A percentile compares a stretch with the other conserved stretches of the same genome.
phyloP scores from a whole-genome alignment of 2,329 filamentous ascomycete species.

The Ophiocordyceps camponoti-saundersi region DNA sequence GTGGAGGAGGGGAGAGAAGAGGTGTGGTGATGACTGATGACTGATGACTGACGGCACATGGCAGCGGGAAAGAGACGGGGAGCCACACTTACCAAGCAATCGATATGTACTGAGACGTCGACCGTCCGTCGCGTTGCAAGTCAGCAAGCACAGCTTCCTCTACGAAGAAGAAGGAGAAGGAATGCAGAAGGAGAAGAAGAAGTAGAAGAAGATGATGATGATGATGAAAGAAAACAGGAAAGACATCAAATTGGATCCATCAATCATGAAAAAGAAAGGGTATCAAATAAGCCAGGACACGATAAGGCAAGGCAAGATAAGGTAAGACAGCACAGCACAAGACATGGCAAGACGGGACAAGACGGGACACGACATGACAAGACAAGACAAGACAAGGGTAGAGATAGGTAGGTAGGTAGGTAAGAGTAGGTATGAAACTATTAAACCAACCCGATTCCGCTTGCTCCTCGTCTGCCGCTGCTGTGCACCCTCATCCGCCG shows the following conservation, averaged over 20 bases:
- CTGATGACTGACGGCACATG: background rate
- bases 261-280: too few species aligned
- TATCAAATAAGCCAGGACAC: background rate
- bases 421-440: too few species aligned
- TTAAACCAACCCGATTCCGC: conserved; percentile 35
- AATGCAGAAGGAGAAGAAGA: too few species aligned
- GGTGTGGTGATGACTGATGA: background rate
- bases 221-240: too few species aligned
- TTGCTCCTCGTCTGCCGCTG: conserved; percentile 43
- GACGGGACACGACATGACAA: background rate
- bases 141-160: background rate
- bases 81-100: conserved; percentile 37
- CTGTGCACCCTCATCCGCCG: conserved; percentile 26
- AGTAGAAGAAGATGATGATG: too few species aligned
- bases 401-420: too few species aligned
- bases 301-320: background rate
- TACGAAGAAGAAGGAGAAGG: too few species aligned
- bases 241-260: too few species aligned
- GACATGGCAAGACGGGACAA: background rate
- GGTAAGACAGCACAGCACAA: background rate
- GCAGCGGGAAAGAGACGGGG: background rate
- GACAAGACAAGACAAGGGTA: background rate
- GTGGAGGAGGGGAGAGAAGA: too few species aligned
- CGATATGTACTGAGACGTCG: conserved; percentile 23
- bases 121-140: background rate